These are phyloP conservation scores for Exophiala mesophila DNA, from an alignment of 2,329 filamentous ascomycete genomes.

Conservation along the genomic window DNA sequence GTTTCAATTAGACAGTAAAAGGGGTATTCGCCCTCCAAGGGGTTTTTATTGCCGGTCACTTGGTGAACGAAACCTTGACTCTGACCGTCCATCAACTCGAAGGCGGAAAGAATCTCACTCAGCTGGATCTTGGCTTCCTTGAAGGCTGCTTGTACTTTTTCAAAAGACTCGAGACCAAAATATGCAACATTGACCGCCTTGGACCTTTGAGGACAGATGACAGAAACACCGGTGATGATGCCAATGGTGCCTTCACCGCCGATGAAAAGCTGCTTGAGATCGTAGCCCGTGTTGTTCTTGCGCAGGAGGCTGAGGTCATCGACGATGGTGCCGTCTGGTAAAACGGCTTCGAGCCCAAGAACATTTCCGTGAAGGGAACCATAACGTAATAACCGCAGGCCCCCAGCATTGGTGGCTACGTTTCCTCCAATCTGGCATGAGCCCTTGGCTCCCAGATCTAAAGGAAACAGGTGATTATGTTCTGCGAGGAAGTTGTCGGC, in stretches of 20 bases:
- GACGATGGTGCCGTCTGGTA: constrained; percentile 87
- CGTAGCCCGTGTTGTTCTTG: constrained; percentile 99
- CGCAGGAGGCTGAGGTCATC: constrained; percentile 82
- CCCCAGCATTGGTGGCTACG: constrained; percentile 91
- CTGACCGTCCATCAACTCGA: constrained; percentile 90
- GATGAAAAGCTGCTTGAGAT: constrained; percentile 94
- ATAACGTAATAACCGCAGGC: constrained; percentile 82
- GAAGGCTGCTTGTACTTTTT: constrained; percentile 82
- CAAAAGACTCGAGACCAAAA: constrained; percentile 84
- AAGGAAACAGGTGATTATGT: constrained; percentile 81
- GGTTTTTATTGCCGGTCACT: constrained; percentile 71
- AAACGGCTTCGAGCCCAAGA: constrained; percentile 84
- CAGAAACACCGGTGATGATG: constrained; percentile 83
- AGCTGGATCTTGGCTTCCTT: constrained; percentile 83
- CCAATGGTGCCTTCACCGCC: constrained; percentile 93
- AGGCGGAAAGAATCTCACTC: constrained; percentile 92
- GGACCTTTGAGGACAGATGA: constrained; percentile 82
- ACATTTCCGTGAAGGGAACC: constrained; percentile 92
- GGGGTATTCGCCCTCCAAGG: constrained; percentile 75
- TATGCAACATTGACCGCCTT: constrained; percentile 91
- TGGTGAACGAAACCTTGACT: constrained; percentile 72
- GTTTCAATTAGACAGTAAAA: constrained; percentile 98
- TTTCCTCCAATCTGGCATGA: constrained; percentile 96
- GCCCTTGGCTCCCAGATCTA: constrained; percentile 96
- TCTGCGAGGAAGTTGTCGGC: constrained; percentile 82